Base-by-base conservation (phyloP, 108 stramenopile genomes). In the Discostella stelligeroides region DNA sequence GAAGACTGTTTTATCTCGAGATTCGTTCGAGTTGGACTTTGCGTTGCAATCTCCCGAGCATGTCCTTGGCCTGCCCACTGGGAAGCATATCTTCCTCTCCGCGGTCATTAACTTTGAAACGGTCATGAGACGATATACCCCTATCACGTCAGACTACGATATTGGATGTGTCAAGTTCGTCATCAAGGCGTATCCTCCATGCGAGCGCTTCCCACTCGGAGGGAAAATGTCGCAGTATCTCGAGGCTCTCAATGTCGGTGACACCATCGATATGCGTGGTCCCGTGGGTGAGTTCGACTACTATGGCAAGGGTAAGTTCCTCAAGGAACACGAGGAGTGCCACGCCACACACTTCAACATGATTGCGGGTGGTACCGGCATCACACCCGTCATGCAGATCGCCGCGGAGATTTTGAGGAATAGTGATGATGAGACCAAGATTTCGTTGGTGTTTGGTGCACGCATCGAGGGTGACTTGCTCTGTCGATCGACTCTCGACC, bases 351-450 rank as follows among this genome's bases (percentile, higher is more conserved):
- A 87, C 29, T 90, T 98, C 82, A 93, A 91, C 73, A 97, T 97
- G 97, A 85, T 98, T 67, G 97, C 98, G 10, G 98, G 98, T 21
- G 98, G 98, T 57, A 98, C 98, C 21, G 98, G 98, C 53, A 97
- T 98, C 65, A 98, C 98, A 24, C 96, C 97, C 14, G 84, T 86
- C 65, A 91, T 96, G 84, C 98, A 98, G 81, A 85, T 97, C 53
- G 90, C 92, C 30, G 70, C 92, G 25, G 95, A 93, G 46, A 86
- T 98, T 39, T 79, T 97, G 9, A 82, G 87, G n/a, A 72, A 98
- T 75, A 86, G 91, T 12, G 55, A 80, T 5, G 97, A 98, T 62
- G 59, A 65, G 20, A 98, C 98, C n/a, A 48, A 81, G 60, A 85
- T 97, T 7, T 91, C 88, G 12, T 72, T 99, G 38, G 81, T 99